phyloP scores from a whole-genome alignment of 225 moss, liverwort and hornwort genomes.

The Marchantia paleacea region DNA sequence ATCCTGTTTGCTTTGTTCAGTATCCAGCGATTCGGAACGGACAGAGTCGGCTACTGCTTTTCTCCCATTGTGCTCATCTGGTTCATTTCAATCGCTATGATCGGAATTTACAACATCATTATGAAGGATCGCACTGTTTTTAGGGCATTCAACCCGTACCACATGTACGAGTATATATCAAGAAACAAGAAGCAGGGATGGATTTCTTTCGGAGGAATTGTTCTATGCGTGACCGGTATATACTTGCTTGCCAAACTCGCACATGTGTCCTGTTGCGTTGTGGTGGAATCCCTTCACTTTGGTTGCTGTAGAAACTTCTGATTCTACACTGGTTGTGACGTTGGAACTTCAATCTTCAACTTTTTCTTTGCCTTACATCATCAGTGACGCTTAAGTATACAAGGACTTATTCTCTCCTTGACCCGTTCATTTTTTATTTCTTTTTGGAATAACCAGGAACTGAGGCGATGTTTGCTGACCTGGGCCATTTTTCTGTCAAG shows the following conservation, averaged over 20 bases:
- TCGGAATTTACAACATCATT: conserved; percentile 51
- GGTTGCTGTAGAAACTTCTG: not conserved
- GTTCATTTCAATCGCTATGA: conserved; percentile 49
- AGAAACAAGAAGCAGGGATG: conserved; percentile 42
- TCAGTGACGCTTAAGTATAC: too few relatives aligned
- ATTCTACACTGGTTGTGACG: not conserved
- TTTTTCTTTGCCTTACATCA: not conserved
- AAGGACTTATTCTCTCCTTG: not conserved
- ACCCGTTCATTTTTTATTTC: too few relatives aligned
- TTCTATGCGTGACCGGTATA: conserved; percentile 57
- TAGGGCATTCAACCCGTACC: conserved; percentile 52
- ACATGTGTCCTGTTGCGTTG: not conserved
- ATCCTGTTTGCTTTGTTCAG: conserved; percentile 51
- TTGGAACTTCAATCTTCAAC: not conserved
- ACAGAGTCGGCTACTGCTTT: conserved; percentile 45
- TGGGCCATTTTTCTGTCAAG: conserved; percentile 61
- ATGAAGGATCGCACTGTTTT: conserved; percentile 48
- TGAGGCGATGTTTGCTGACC: conserved; percentile 82
- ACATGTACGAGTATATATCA: conserved; percentile 37
- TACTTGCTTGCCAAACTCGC: not conserved
- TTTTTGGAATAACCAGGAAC: conserved; percentile 62
- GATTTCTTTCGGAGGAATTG: conserved; percentile 58
- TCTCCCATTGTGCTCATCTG: conserved; percentile 51
- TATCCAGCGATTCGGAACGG: conserved; percentile 61
- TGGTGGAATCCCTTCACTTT: not conserved